Conservation (phyloP, 805 yeast species). For the Teunomyces cretensis region DNA sequence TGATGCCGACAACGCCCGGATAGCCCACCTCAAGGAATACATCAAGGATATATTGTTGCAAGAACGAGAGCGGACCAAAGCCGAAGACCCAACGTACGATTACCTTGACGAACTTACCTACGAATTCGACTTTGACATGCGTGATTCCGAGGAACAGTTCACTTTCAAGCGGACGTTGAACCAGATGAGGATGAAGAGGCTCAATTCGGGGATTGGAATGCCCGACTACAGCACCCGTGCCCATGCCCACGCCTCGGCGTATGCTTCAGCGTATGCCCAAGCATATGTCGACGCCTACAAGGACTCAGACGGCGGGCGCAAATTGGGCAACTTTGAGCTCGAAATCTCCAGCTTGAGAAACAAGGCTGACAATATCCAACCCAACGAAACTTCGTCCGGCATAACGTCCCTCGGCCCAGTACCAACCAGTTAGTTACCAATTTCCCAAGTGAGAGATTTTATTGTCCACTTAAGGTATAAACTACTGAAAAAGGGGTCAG, state of each 20-base stretch:
- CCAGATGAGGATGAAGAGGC: not conserved
- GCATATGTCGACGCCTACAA: not conserved
- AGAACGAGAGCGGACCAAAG: not conserved
- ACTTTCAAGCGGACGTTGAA: not conserved
- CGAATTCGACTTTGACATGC: conserved; percentile 1
- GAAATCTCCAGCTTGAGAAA: not conserved
- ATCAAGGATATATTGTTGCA: not conserved
- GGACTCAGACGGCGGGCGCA: not conserved
- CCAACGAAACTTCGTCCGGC: too few species aligned
- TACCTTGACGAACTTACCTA: conserved; percentile 1
- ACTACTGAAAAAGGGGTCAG: too few species aligned
- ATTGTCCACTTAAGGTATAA: too few species aligned
- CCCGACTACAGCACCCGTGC: not conserved
- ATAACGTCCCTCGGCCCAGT: too few species aligned
- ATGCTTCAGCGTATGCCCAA: not conserved
- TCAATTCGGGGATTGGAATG: not conserved
- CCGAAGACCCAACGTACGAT: conserved; percentile 1
- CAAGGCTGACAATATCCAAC: too few species aligned
- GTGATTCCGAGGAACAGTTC: not conserved
- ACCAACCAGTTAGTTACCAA: too few species aligned
- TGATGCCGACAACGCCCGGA: not conserved
- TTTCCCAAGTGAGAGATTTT: too few species aligned
- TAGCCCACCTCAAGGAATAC: not conserved
- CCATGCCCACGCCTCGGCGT: not conserved
- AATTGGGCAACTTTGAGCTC: not conserved